Conservation (phyloP, 768 basidiomycete genomes). For the Amanita pseudoporphyria region DNA sequence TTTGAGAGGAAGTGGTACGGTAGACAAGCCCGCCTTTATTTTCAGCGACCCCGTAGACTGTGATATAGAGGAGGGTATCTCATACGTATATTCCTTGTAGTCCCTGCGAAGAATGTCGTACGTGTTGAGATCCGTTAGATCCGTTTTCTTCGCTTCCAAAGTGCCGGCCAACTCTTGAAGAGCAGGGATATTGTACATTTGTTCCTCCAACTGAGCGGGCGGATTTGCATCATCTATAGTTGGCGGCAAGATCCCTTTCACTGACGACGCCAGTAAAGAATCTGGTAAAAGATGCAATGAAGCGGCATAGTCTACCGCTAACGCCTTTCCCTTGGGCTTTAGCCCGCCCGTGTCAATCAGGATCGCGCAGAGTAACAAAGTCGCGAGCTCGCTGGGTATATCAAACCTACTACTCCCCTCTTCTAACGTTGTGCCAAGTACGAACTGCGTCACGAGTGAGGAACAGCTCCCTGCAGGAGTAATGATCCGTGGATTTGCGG, state of each 20-base stretch:
- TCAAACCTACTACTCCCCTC: constrained; percentile 12
- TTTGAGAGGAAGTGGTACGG: constrained; percentile 66
- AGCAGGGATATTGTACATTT: constrained; percentile 26
- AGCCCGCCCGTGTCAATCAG: constrained; percentile 83
- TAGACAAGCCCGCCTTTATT: constrained; percentile 68
- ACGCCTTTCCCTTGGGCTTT: constrained; percentile 69
- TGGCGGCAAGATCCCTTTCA: neutral
- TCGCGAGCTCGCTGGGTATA: constrained; percentile 57
- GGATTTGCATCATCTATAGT: constrained; percentile 8
- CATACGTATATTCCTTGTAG: constrained; percentile 78
- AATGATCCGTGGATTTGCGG: constrained; percentile 61
- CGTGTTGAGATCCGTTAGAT: constrained; percentile 56
- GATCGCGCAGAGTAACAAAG: constrained; percentile 72
- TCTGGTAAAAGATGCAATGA: constrained; percentile 54
- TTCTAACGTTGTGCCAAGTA: neutral
- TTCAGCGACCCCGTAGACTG: constrained; percentile 15
- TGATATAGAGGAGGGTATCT: constrained; percentile 30
- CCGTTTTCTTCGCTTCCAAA: constrained; percentile 50
- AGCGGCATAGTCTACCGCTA: constrained; percentile 51
- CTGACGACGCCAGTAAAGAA: constrained; percentile 31
- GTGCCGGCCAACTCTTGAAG: constrained; percentile 39
- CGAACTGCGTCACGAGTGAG: constrained; percentile 37
- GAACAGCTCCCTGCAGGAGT: constrained; percentile 71
- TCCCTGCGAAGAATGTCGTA: constrained; percentile 86
- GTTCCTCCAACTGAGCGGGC: neutral